Evolutionary conservation across 1,139 yeast genomes (phyloP).

Genomic region (Taiozyma sp.): DNA sequence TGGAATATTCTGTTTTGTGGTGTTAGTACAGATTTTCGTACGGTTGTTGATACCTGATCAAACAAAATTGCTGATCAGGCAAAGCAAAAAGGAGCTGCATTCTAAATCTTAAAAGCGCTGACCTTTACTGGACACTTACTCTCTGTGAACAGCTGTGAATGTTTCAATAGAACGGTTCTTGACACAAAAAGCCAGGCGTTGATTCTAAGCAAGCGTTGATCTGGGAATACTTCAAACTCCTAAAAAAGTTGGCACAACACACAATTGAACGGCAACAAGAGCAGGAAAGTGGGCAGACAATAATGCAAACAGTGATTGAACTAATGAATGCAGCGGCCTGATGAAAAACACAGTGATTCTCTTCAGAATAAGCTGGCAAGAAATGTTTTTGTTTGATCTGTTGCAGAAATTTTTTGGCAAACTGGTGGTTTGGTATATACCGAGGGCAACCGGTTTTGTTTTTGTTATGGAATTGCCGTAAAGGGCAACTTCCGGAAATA

Average conservation of each 20-base stretch:
- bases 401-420: background rate
- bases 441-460: background rate
- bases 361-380: background rate
- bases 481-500: conserved; percentile 1
- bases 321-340: background rate
- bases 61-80: background rate
- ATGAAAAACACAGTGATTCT: background rate
- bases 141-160: background rate
- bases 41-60: background rate
- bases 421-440: background rate
- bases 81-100: background rate
- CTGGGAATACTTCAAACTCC: background rate
- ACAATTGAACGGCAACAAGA: background rate
- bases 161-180: background rate
- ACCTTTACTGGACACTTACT: background rate
- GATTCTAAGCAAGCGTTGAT: background rate
- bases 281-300: background rate
- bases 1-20: background rate
- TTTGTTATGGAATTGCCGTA: conserved; percentile 1
- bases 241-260: background rate
- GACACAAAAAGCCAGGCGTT: background rate
- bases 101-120: background rate
- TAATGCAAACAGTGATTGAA: background rate
- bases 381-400: background rate
- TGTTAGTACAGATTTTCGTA: background rate